Evolutionary conservation across 75 land plant genomes (phyloP).

Genomic region (Adiantum capillusveneris): DNA sequence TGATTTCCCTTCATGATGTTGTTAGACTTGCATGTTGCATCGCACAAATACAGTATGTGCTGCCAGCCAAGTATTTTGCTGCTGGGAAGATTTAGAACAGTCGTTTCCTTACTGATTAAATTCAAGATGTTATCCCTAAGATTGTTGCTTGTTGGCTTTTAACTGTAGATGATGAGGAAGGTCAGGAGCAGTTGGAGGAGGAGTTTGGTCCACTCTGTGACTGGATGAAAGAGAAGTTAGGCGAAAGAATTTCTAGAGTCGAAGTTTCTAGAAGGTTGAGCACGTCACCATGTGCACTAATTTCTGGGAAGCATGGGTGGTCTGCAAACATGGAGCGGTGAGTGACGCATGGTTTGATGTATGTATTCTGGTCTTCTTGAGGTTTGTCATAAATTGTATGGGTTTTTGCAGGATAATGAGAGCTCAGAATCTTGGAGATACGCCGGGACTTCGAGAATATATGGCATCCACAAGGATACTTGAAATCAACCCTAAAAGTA

Average conservation of each 20-base stretch:
- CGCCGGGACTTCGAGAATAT: conserved; percentile 47
- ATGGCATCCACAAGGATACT: conserved; percentile 71
- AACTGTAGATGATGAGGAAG: conserved; percentile 43
- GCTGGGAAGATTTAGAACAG: too few species aligned
- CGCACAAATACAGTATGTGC: too few species aligned
- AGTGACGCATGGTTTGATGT: not conserved
- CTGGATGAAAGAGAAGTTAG: conserved; percentile 88
- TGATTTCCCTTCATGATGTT: too few species aligned
- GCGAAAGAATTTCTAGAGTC: conserved; percentile 91
- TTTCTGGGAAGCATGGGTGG: conserved; percentile 96
- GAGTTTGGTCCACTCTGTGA: conserved; percentile 81
- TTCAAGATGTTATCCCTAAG: too few species aligned
- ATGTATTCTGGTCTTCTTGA: too few species aligned
- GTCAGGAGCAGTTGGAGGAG: conserved; percentile 66
- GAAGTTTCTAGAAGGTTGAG: conserved; percentile 77
- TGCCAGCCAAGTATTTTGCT: too few species aligned
- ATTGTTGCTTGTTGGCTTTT: too few species aligned
- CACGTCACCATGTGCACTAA: conserved; percentile 94
- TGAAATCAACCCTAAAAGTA: conserved; percentile 83
- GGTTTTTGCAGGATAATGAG: conserved; percentile 65
- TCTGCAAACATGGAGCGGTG: conserved; percentile 99
- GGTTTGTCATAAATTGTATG: not conserved
- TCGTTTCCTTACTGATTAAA: too few species aligned
- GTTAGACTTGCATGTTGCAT: too few species aligned
- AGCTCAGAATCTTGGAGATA: conserved; percentile 65